Evolutionary conservation across 768 basidiomycete species (phyloP).

Genomic region (Pleurotus pulmonarius): DNA sequence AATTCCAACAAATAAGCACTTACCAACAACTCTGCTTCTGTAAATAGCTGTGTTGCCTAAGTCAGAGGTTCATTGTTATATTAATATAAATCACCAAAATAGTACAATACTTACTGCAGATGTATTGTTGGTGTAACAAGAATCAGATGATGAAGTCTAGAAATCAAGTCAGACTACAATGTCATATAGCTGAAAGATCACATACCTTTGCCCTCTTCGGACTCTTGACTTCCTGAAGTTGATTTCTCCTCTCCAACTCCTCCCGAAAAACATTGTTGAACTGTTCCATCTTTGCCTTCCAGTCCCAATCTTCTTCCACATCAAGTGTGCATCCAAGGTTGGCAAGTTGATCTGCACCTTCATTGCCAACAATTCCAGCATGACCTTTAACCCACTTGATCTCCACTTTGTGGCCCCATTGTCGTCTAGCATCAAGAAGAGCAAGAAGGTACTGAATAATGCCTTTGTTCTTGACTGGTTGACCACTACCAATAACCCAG

Average conservation of each 20-base stretch:
- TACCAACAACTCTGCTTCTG: too few species aligned
- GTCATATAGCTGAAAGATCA: too few species aligned
- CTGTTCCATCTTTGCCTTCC: constrained; percentile 30
- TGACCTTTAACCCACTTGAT: constrained; percentile 81
- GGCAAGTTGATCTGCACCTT: constrained; percentile 78
- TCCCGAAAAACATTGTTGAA: not conserved
- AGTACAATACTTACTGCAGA: too few species aligned
- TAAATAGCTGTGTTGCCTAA: too few species aligned
- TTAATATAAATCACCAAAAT: too few species aligned
- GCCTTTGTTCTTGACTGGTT: constrained; percentile 66
- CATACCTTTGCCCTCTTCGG: too few species aligned
- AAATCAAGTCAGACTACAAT: too few species aligned
- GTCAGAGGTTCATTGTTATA: too few species aligned
- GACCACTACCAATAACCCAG: constrained; percentile 44
- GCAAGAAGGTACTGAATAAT: constrained; percentile 70
- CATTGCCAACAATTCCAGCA: constrained; percentile 75
- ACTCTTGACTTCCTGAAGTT: not conserved
- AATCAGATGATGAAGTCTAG: too few species aligned
- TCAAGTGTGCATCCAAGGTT: constrained; percentile 48
- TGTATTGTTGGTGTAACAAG: too few species aligned
- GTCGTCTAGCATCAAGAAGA: constrained; percentile 51
- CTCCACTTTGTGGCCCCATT: constrained; percentile 48
- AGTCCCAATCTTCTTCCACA: constrained; percentile 50
- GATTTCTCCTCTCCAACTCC: not conserved
- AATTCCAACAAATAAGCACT: too few species aligned